Conservation (phyloP, 345 rosid genomes). For the Noccaea caerulescens region DNA sequence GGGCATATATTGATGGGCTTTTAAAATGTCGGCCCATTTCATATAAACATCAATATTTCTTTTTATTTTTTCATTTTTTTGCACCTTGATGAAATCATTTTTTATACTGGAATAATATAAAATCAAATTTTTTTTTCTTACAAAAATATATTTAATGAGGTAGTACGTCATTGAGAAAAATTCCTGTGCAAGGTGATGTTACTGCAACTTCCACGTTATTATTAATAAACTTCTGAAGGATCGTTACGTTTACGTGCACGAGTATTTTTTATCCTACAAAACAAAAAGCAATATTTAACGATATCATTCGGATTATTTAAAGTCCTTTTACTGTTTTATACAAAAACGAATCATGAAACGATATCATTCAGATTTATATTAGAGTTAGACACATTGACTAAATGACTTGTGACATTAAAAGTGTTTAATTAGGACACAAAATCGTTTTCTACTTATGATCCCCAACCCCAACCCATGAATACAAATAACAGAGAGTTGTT, state of each 20-base stretch:
- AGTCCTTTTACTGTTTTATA: not conserved
- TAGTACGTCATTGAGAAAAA: conserved; percentile 28
- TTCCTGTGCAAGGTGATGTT: conserved; percentile 15
- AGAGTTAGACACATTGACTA: not conserved
- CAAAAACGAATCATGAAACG: conserved; percentile 18
- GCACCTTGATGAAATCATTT: not conserved
- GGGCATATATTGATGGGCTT: conserved; percentile 22
- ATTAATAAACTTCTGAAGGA: conserved; percentile 33
- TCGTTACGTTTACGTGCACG: conserved; percentile 44
- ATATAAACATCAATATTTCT: not conserved
- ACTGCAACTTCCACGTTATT: conserved; percentile 39
- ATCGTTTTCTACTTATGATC: not conserved
- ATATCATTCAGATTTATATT: not conserved
- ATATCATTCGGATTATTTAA: not conserved
- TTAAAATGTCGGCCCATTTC: conserved; percentile 10
- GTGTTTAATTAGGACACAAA: not conserved
- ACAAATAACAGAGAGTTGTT: no score
- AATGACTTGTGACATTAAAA: not conserved
- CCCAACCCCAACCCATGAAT: not conserved
- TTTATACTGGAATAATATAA: not conserved
- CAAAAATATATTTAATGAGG: not conserved
- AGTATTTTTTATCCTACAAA: conserved; percentile 34
- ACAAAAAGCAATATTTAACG: not conserved
- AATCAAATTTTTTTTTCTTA: not conserved
- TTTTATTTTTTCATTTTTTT: not conserved